These are phyloP conservation scores for Fusarium gaditjirri DNA, from an alignment of 2,329 filamentous ascomycete species.

Conservation along the genomic window DNA sequence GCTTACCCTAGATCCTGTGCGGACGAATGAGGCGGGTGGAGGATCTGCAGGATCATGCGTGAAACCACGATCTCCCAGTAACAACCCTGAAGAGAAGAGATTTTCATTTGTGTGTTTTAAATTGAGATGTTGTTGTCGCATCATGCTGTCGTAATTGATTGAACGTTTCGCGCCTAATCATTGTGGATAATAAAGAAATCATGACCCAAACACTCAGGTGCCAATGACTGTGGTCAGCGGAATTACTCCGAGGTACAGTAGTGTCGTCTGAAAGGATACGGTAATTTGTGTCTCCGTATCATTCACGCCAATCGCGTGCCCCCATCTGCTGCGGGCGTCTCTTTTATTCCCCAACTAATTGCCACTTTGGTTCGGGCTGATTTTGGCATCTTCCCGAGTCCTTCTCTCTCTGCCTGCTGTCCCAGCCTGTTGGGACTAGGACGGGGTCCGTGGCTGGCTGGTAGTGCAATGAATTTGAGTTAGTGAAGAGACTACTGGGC, in stretches of 20 bases:
- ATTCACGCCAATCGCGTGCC: neutral
- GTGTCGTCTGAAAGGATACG: neutral
- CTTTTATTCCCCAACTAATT: neutral
- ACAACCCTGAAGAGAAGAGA: neutral
- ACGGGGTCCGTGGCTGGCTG: conserved; percentile 4
- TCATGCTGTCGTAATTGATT: neutral
- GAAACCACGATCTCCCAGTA: neutral
- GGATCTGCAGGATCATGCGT: neutral
- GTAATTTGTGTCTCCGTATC: neutral
- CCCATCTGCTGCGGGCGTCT: neutral
- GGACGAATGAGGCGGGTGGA: neutral
- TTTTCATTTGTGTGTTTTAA: neutral
- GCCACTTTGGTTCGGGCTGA: neutral
- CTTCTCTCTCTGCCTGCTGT: neutral
- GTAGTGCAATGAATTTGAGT: neutral
- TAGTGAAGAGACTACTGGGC: neutral
- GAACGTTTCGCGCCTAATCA: neutral
- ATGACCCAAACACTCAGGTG: neutral
- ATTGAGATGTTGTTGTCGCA: neutral
- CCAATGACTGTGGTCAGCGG: neutral
- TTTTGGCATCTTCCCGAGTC: conserved; percentile 3
- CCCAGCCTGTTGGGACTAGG: neutral
- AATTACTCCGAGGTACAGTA: neutral
- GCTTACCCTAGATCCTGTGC: neutral
- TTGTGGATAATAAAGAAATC: neutral